Evolutionary conservation across 2,329 filamentous ascomycete species (phyloP).

Genomic region (Arthrinium phaeospermum): DNA sequence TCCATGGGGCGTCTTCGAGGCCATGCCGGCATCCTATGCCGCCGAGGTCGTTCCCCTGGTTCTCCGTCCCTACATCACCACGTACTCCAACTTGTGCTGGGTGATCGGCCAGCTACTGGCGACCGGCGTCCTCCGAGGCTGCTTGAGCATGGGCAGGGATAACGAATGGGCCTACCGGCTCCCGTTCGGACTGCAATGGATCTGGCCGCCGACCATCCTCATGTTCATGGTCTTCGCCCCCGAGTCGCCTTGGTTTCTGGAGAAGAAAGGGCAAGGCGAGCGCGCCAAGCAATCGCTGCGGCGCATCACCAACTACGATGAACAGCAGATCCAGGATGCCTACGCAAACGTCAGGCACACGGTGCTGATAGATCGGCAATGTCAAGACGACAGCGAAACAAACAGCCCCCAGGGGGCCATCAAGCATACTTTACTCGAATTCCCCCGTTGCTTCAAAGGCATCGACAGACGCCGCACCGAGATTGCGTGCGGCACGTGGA

Average conservation of each 20-base stretch:
- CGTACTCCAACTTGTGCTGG: slow-evolving; percentile 42
- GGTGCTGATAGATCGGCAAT: slow-evolving; percentile 37
- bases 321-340: slow-evolving; percentile 30
- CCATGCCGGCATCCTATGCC: slow-evolving; percentile 34
- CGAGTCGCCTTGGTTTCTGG: slow-evolving; percentile 48
- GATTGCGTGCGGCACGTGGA: slow-evolving; percentile 36
- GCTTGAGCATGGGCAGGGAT: slow-evolving; percentile 35
- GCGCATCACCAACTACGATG: slow-evolving; percentile 33
- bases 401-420: neutral
- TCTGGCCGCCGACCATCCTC: slow-evolving; percentile 43
- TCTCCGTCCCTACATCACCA: slow-evolving; percentile 35
- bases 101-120: slow-evolving; percentile 46
- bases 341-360: slow-evolving; percentile 41
- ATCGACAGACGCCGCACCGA: slow-evolving; percentile 41
- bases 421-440: slow-evolving; percentile 33
- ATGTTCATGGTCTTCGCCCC: slow-evolving; percentile 42
- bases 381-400: neutral
- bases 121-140: slow-evolving; percentile 39
- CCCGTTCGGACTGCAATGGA: slow-evolving; percentile 48
- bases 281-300: slow-evolving; percentile 38
- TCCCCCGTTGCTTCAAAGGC: slow-evolving; percentile 45
- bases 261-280: slow-evolving; percentile 38
- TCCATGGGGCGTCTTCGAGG: slow-evolving; percentile 38
- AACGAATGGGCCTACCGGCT: slow-evolving; percentile 43
- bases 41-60: slow-evolving; percentile 36